phyloP scores from a whole-genome alignment of 108 stramenopile genomes.

The Cyclotella cryptica region DNA sequence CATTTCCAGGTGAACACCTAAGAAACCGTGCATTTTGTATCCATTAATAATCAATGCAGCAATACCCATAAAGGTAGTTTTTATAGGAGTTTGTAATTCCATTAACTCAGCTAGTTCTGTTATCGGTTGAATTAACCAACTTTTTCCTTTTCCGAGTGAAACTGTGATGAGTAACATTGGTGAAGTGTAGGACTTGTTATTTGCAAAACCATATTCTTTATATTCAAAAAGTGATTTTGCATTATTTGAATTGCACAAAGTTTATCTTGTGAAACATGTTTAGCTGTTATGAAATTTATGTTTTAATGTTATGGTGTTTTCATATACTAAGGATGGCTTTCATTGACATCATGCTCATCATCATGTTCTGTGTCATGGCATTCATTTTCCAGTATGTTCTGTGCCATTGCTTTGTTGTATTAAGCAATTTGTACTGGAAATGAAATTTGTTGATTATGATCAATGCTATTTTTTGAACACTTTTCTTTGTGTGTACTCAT shows the following conservation, averaged over 20 bases:
- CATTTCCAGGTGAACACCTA: not conserved
- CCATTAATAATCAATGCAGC: constrained; percentile 24
- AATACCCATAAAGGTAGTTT: constrained; percentile 23
- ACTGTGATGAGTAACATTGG: not conserved
- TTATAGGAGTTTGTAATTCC: constrained; percentile 4
- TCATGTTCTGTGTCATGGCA: too few relatives aligned
- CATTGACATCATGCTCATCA: too few relatives aligned
- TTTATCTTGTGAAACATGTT: constrained; percentile 1
- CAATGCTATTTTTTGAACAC: too few relatives aligned
- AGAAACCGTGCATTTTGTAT: constrained; percentile 18
- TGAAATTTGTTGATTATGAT: too few relatives aligned
- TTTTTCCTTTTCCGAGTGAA: not conserved
- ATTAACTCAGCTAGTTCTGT: not conserved
- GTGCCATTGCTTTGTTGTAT: too few relatives aligned
- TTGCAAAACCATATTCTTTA: not conserved
- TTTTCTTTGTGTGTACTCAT: too few relatives aligned
- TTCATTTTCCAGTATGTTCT: too few relatives aligned
- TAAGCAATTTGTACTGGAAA: too few relatives aligned
- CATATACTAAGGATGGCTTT: too few relatives aligned
- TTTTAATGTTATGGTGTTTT: too few relatives aligned
- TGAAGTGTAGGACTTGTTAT: not conserved
- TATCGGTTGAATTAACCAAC: not conserved
- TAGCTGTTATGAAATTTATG: not conserved
- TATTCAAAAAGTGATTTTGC: not conserved
- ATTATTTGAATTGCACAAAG: not conserved